Evolutionary conservation across 768 basidiomycete species (phyloP), one percentile per base, ranked within the genome.

Genomic region (Lactarius tabidus): DNA sequence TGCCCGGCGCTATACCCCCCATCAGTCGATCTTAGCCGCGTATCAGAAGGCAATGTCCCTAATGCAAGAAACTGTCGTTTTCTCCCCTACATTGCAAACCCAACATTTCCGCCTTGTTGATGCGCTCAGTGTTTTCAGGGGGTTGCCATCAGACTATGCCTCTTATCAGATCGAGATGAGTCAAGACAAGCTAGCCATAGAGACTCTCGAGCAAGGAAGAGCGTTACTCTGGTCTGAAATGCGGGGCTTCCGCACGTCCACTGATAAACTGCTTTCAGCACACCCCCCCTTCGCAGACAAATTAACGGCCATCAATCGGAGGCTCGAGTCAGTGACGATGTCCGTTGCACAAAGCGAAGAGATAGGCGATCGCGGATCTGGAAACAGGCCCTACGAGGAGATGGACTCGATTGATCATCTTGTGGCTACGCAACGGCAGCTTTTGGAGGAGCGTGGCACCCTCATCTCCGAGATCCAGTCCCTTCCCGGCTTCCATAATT

Each of bases 181-280:
- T 53, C 57, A 43, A 18, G 18, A 33, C 1, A 7, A 23, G 17
- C 12, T 14, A 15, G 51, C 63, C 0, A 59, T 64, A 2, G 57
- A 59, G 31, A 53, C 39, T 31, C 57, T 59, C 6, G 57, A 64
- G 4, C 45, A 18, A 28, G 63, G 63, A 31, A 64, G 63, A 41
- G 45, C 26, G 2, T 15, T 63, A 10, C 23, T 63, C n/a, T n/a
- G n/a, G n/a, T n/a, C n/a, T n/a, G n/a, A n/a, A n/a, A n/a, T n/a
- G n/a, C n/a, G n/a, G n/a, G 62, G 51, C 14, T 23, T 64, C 8
- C 63, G 36, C 1, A 59, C 57, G 1, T 53, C 63, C 2, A 17
- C 29, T 8, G 35, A 63, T 12, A 41, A 33, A n/a, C 26, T 63
- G 48, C 18, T 1, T 9, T 20, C 3, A 2, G 51, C 20, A 17